These are phyloP conservation scores for Penicillium macrosclerotiorum DNA, from an alignment of 495 filamentous ascomycete species.

Conservation along the genomic window DNA sequence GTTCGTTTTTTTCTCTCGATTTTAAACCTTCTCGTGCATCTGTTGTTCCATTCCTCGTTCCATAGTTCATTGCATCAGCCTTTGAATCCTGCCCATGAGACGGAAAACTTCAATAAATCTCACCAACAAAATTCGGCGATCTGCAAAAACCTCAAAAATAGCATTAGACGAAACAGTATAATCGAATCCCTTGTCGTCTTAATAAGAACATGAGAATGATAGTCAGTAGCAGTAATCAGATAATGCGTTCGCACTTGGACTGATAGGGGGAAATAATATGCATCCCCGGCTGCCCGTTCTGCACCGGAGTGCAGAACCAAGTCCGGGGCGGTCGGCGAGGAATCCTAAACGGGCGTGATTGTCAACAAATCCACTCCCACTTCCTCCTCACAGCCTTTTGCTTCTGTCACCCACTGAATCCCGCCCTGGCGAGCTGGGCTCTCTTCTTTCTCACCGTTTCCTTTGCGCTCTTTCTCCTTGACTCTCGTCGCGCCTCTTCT, in stretches of 20 bases:
- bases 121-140: too few species aligned
- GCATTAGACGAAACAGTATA: too few species aligned
- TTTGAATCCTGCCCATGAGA: neutral
- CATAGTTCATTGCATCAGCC: conserved; percentile 19
- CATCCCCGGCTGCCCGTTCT: too few species aligned
- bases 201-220: too few species aligned
- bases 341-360: conserved; percentile 12
- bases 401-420: neutral
- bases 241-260: too few species aligned
- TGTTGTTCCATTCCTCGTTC: conserved; percentile 4
- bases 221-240: too few species aligned
- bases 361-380: conserved; percentile 20
- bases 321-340: conserved; percentile 18
- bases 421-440: neutral
- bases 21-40: conserved; percentile 8
- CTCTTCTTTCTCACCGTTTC: neutral
- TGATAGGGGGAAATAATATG: too few species aligned
- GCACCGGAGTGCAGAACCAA: neutral
- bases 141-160: too few species aligned
- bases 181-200: too few species aligned
- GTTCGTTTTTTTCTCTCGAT: conserved; percentile 13
- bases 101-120: neutral
- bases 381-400: conserved; percentile 5
- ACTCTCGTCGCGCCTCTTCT: too few species aligned
- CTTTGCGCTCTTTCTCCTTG: neutral